A percentile compares a stretch with the other conserved stretches of the same genome.
phyloP scores from a whole-genome alignment of 129 eudicot species.

The Chrysanthemum lavandulifolium region DNA sequence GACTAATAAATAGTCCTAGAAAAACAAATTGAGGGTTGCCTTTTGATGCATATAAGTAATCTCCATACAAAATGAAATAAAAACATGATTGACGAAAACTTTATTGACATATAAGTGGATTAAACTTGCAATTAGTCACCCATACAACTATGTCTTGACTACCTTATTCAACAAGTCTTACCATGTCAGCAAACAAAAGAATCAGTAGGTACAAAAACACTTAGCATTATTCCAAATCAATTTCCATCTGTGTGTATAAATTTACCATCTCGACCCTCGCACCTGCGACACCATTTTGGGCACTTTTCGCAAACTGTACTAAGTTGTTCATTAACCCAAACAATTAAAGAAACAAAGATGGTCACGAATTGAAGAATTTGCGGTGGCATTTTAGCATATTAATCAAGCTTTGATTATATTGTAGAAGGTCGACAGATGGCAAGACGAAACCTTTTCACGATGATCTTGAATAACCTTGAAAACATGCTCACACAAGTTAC shows the following conservation, averaged over 20 bases:
- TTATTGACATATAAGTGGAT: too few relatives aligned
- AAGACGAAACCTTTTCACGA: conserved; percentile 30
- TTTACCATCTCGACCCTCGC: conserved; percentile 17
- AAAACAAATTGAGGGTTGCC: too few relatives aligned
- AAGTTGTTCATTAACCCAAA: conserved; percentile 64
- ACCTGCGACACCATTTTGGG: conserved; percentile 12
- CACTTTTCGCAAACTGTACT: conserved; percentile 20
- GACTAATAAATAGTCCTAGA: too few relatives aligned
- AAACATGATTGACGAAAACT: too few relatives aligned
- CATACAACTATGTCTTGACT: too few relatives aligned
- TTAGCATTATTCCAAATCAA: conserved; percentile 4
- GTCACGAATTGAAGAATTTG: conserved; percentile 76
- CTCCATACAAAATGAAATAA: too few relatives aligned
- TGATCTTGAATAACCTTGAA: conserved; percentile 40
- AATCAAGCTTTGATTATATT: conserved; percentile 51
- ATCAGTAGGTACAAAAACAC: too few relatives aligned
- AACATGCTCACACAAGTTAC: conserved; percentile 75
- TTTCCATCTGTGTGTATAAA: conserved; percentile 14
- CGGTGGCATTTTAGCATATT: conserved; percentile 53
- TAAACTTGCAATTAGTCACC: too few relatives aligned
- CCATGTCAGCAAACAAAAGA: too few relatives aligned
- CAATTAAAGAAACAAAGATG: conserved; percentile 66
- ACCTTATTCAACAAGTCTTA: too few relatives aligned
- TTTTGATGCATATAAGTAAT: too few relatives aligned
- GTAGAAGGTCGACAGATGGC: conserved; percentile 52